Conservation (phyloP, 768 basidiomycete species). For the Boletus reticuloceps region DNA sequence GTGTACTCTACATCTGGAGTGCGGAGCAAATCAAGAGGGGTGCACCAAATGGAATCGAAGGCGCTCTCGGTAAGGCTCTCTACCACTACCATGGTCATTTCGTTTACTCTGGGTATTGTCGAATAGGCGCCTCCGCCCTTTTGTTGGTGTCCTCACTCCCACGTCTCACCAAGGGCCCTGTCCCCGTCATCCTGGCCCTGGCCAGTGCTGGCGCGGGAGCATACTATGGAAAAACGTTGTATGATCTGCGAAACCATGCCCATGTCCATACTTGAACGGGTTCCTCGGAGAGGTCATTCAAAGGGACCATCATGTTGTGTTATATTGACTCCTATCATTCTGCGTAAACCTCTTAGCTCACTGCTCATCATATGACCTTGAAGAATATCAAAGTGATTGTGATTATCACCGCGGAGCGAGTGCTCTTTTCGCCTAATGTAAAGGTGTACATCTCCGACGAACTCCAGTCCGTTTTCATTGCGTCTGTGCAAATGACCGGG, state of each 20-base stretch:
- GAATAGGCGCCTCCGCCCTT: slow-evolving; percentile 69
- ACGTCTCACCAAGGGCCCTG: slow-evolving; percentile 68
- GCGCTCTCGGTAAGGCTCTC: slow-evolving; percentile 62
- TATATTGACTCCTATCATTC: slow-evolving; percentile 13
- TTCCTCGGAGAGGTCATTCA: not conserved
- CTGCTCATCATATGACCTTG: not conserved
- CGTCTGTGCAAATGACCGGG: not conserved
- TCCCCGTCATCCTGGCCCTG: slow-evolving; percentile 60
- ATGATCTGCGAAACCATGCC: slow-evolving; percentile 30
- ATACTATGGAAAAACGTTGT: slow-evolving; percentile 68
- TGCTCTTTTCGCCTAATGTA: not conserved
- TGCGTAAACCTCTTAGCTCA: not conserved
- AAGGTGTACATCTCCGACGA: slow-evolving; percentile 13
- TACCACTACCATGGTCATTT: not conserved
- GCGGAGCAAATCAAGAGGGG: slow-evolving; percentile 75
- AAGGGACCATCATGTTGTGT: not conserved
- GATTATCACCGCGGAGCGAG: not conserved
- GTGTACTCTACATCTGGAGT: slow-evolving; percentile 75
- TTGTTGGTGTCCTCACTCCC: slow-evolving; percentile 74
- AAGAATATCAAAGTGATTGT: slow-evolving; percentile 4
- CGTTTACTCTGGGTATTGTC: not conserved
- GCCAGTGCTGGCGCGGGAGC: slow-evolving; percentile 58
- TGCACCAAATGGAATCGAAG: slow-evolving; percentile 70
- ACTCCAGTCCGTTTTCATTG: slow-evolving; percentile 1
- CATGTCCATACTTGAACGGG: slow-evolving; percentile 6